Conservation (phyloP, 345 rosid species). For the Nasturtium officinale region DNA sequence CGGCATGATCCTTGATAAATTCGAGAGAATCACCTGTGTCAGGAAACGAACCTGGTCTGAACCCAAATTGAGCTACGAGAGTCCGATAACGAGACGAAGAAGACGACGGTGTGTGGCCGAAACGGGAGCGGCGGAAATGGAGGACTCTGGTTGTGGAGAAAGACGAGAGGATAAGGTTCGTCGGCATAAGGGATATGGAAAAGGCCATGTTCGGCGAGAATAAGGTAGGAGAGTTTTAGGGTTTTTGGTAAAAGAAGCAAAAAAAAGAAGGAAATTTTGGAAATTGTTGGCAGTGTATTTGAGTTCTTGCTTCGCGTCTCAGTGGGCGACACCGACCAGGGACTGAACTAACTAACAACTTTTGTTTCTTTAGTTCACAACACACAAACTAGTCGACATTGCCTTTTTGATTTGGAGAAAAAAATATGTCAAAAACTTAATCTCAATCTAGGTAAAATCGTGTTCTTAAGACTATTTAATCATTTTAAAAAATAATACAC, state of each 20-base stretch:
- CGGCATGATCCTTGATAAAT: constrained; percentile 53
- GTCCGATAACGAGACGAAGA: constrained; percentile 55
- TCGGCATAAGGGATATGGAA: constrained; percentile 45
- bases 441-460: no score
- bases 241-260: constrained; percentile 27
- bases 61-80: constrained; percentile 63
- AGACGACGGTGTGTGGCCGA: constrained; percentile 44
- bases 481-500: no score
- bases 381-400: background rate
- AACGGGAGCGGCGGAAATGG: constrained; percentile 45
- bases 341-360: constrained; percentile 19
- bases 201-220: constrained; percentile 31
- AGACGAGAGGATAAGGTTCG: constrained; percentile 44
- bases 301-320: constrained; percentile 16
- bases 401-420: background rate
- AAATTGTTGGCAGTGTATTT: constrained; percentile 8
- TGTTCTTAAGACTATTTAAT: no score
- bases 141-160: constrained; percentile 42
- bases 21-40: constrained; percentile 52
- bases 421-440: background rate
- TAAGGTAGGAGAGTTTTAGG: constrained; percentile 28
- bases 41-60: constrained; percentile 49
- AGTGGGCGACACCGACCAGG: constrained; percentile 17
- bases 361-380: background rate
- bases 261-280: constrained; percentile 3